Evolutionary conservation across 2,329 filamentous ascomycete species (phyloP).

Genomic region (Raffaelea ambrosiae): DNA sequence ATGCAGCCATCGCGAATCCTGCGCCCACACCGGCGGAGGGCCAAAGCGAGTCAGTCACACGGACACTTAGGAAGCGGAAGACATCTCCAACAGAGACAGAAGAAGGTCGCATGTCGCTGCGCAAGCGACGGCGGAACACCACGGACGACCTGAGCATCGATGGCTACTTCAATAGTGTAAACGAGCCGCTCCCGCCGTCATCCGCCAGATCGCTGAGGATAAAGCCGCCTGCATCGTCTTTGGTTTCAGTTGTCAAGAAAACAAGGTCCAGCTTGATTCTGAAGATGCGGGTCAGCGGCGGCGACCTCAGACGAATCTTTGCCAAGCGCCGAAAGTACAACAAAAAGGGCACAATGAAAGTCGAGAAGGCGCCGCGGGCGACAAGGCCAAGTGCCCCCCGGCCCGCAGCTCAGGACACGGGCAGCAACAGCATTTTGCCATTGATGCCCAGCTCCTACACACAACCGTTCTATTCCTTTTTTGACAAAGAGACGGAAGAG

Average conservation of each 20-base stretch:
- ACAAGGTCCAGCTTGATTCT: conserved; percentile 42
- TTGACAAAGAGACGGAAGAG: conserved; percentile 83
- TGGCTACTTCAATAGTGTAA: conserved; percentile 20
- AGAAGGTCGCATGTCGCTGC: conserved; percentile 40
- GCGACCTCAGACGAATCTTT: conserved; percentile 52
- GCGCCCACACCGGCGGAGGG: conserved; percentile 42
- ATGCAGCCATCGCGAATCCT: too few species aligned
- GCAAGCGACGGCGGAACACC: conserved; percentile 44
- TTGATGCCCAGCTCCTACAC: conserved; percentile 37
- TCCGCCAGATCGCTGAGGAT: conserved; percentile 52
- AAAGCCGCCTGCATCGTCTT: conserved; percentile 30
- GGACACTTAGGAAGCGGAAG: conserved; percentile 76
- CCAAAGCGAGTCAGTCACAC: conserved; percentile 61
- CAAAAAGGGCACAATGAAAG: conserved; percentile 35
- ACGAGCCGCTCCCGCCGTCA: conserved; percentile 26
- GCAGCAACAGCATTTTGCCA: conserved; percentile 4
- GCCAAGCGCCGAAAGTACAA: conserved; percentile 45
- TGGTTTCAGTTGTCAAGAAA: conserved; percentile 33
- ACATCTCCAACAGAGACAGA: conserved; percentile 61
- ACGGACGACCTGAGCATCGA: conserved; percentile 32
- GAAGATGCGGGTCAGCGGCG: conserved; percentile 47
- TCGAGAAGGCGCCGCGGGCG: conserved; percentile 20
- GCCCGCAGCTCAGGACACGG: conserved; percentile 20
- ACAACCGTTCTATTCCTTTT: conserved; percentile 79
- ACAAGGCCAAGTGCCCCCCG: conserved; percentile 24